A percentile compares a stretch with the other conserved stretches of the same genome.
Conservation (phyloP, 2,329 filamentous ascomycete species). For the Corinectria fuckeliana region DNA sequence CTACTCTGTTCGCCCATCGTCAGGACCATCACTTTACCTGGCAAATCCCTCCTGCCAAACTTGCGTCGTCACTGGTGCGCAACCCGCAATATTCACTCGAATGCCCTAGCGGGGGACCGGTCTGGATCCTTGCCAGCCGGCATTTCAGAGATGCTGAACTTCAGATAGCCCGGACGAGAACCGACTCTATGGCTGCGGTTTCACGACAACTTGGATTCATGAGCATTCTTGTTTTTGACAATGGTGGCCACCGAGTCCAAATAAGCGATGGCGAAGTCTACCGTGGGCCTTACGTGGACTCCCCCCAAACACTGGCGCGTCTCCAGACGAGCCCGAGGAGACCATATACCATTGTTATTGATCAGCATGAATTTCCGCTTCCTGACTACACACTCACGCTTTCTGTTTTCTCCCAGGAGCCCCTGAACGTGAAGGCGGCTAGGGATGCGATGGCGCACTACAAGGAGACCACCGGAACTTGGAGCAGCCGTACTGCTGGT, state of each 20-base stretch:
- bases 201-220: slow-evolving; percentile 77
- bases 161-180: slow-evolving; percentile 57
- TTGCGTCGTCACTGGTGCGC: slow-evolving; percentile 63
- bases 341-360: slow-evolving; percentile 68
- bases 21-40: slow-evolving; percentile 92
- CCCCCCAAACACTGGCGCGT: slow-evolving; percentile 86
- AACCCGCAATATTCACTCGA: slow-evolving; percentile 77
- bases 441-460: slow-evolving; percentile 63
- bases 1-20: slow-evolving; percentile 77
- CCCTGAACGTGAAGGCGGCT: slow-evolving; percentile 68
- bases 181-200: slow-evolving; percentile 50
- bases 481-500: slow-evolving; percentile 82
- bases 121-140: slow-evolving; percentile 86
- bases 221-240: slow-evolving; percentile 81
- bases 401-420: slow-evolving; percentile 75
- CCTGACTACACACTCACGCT: slow-evolving; percentile 84
- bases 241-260: slow-evolving; percentile 73
- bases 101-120: slow-evolving; percentile 62
- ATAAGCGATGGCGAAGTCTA: slow-evolving; percentile 74
- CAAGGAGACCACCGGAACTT: slow-evolving; percentile 67
- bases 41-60: slow-evolving; percentile 63
- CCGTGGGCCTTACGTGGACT: slow-evolving; percentile 88
- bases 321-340: slow-evolving; percentile 54
- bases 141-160: slow-evolving; percentile 80
- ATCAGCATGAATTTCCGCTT: slow-evolving; percentile 79